phyloP scores from a whole-genome alignment of 2,329 filamentous ascomycete genomes.

The Didymosphaeria variabile region DNA sequence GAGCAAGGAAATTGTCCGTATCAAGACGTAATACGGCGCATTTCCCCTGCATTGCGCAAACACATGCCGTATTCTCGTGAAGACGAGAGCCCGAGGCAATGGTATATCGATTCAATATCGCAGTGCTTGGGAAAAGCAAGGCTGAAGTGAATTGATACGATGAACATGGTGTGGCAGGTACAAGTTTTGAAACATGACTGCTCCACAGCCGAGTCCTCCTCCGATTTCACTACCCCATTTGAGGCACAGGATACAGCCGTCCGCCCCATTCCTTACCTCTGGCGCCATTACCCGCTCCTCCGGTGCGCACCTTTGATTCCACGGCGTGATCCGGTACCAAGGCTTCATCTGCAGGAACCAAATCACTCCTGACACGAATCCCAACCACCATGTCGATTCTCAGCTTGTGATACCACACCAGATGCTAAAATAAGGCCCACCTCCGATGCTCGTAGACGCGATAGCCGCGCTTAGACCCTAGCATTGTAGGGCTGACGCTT shows the following conservation, averaged over 20 bases:
- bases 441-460: conserved; percentile 16
- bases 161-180: neutral
- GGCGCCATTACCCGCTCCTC: conserved; percentile 3
- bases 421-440: conserved; percentile 18
- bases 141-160: conserved; percentile 5
- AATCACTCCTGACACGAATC: conserved; percentile 4
- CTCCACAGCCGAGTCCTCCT: conserved; percentile 2
- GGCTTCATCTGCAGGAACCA: conserved; percentile 27
- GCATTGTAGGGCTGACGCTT: conserved; percentile 17
- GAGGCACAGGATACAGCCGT: neutral
- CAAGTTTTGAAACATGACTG: conserved; percentile 2
- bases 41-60: conserved; percentile 11
- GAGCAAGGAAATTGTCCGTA: conserved; percentile 6
- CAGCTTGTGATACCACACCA: conserved; percentile 14
- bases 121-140: conserved; percentile 8
- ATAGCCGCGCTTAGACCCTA: conserved; percentile 17
- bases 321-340: conserved; percentile 8
- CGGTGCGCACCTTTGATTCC: neutral
- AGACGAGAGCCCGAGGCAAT: conserved; percentile 1
- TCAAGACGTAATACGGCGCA: conserved; percentile 7
- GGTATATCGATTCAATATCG: conserved; percentile 18
- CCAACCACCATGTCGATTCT: neutral
- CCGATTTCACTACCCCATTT: neutral
- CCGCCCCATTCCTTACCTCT: neutral
- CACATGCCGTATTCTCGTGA: conserved; percentile 13